Evolutionary conservation across 441 rosid genomes (phyloP), one percentile per base, ranked within the genome.

Genomic region (Theobroma grandiflorum): DNA sequence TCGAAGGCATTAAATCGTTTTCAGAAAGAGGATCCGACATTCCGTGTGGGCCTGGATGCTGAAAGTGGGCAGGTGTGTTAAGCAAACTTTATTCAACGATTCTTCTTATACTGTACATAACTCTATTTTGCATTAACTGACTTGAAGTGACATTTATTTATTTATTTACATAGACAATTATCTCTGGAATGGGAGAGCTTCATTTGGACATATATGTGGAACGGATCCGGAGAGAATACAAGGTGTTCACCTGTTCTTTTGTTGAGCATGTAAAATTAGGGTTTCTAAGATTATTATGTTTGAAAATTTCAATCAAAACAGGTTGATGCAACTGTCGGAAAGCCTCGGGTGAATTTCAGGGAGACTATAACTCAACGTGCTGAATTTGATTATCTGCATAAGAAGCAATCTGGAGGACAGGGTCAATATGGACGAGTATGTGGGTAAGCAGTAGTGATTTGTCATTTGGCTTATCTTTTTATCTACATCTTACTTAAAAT

Each of bases 181-280:
- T 97, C 78, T 94, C 99, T 83, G 99, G 99, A 81, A 97, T 97
- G 99, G 99, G 99, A 50, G 99, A 97, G 85, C 87, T 97, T 87
- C 99, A 95, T 89, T 84, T 97, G 87, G 99, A 97, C 81, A 87
- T 97, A 49, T 95, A 97, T 79, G 95, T 95, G 80, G 99, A 97
- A 82, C 97, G 99, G 76, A 97, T 97, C 63, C 88, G 95, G 52
- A 91, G 99, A 86, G 99, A 95, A 78, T 95, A 95, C 84, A 97
- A 94, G 98, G 99, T 94, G 57, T 58, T 76, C 45, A 43, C 37
- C 75, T 70, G 43, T 73, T 82, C 69, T 65, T 26, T 14, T 62
- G 22, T 59, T 72, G 35, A 78, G 70, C 65, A 47, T 66, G 66
- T 55, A 52, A 58, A 43, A 58, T 40, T 10, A n/a, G 38, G 55